phyloP scores from a whole-genome alignment of 1,284 basidiomycete species.

The Wolfiporia cocos region DNA sequence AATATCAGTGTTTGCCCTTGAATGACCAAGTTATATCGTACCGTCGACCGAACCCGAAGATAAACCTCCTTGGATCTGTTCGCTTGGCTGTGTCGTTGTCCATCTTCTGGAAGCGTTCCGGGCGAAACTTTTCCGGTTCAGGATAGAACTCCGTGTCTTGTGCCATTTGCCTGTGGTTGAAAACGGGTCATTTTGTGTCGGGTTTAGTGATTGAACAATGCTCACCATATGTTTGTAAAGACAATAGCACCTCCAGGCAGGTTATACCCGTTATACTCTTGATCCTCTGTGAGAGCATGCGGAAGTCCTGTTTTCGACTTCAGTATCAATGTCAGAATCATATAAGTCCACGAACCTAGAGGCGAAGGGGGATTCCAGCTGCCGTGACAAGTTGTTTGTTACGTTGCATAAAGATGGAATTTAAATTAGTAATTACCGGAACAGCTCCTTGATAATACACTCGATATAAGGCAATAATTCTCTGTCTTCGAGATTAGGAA shows the following conservation, averaged over 20 bases:
- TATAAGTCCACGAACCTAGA: slow-evolving; percentile 13
- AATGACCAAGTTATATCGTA: background rate
- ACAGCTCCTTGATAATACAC: slow-evolving; percentile 34
- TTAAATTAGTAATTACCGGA: slow-evolving; percentile 8
- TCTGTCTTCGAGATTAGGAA: slow-evolving; percentile 37
- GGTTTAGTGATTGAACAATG: background rate
- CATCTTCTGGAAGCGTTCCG: slow-evolving; percentile 18
- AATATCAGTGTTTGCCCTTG: background rate
- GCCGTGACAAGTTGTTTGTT: background rate
- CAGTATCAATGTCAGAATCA: background rate
- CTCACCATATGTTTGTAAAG: slow-evolving; percentile 12
- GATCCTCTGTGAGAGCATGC: slow-evolving; percentile 6
- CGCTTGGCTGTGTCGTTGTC: slow-evolving; percentile 15
- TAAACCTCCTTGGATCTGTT: slow-evolving; percentile 15
- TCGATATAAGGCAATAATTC: slow-evolving; percentile 32
- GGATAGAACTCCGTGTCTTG: slow-evolving; percentile 14
- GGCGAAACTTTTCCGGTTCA: slow-evolving; percentile 17
- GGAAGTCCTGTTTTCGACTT: slow-evolving; percentile 9
- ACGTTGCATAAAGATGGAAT: background rate
- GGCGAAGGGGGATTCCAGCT: slow-evolving; percentile 27
- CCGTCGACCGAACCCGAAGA: slow-evolving; percentile 17
- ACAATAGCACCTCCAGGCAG: slow-evolving; percentile 11
- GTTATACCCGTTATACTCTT: slow-evolving; percentile 7
- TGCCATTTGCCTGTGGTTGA: slow-evolving; percentile 17
- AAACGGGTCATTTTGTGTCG: background rate